These are phyloP conservation scores for Gracilaria domingensis DNA, from an alignment of 23 red algal species.

Conservation along the genomic window DNA sequence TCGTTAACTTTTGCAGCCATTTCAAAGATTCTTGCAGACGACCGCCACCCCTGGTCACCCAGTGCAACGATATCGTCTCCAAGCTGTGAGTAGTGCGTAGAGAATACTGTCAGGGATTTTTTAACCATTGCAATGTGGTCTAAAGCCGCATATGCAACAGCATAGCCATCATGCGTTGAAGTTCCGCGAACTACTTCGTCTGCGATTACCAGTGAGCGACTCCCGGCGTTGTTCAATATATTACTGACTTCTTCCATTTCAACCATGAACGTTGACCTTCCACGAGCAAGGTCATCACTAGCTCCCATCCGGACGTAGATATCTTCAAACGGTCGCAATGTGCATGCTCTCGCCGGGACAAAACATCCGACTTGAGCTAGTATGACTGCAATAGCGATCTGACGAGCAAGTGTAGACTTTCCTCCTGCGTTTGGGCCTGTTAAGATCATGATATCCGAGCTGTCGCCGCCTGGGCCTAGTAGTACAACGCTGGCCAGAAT, in stretches of 20 bases:
- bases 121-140: constrained; percentile 71
- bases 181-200: constrained; percentile 97
- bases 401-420: constrained; percentile 94
- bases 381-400: constrained; percentile 86
- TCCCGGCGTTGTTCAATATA: constrained; percentile 83
- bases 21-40: constrained; percentile 34
- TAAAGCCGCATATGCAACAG: constrained; percentile 84
- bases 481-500: constrained; percentile 57
- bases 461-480: constrained; percentile 44
- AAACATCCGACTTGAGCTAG: constrained; percentile 96
- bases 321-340: constrained; percentile 71
- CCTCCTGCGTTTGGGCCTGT: constrained; percentile 94
- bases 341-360: constrained; percentile 83
- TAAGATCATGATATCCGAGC: constrained; percentile 64
- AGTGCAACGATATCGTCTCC: constrained; percentile 52
- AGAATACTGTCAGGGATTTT: constrained; percentile 87
- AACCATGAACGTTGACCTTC: constrained; percentile 95
- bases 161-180: constrained; percentile 94
- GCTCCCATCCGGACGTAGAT: constrained; percentile 95
- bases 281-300: constrained; percentile 89
- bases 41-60: not conserved
- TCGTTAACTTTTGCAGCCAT: constrained; percentile 86
- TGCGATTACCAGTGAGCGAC: constrained; percentile 87
- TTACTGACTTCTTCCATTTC: constrained; percentile 96
- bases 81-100: constrained; percentile 93